Base-by-base conservation (phyloP, 2,329 filamentous ascomycete species). In the Coniochaeta sp. region DNA sequence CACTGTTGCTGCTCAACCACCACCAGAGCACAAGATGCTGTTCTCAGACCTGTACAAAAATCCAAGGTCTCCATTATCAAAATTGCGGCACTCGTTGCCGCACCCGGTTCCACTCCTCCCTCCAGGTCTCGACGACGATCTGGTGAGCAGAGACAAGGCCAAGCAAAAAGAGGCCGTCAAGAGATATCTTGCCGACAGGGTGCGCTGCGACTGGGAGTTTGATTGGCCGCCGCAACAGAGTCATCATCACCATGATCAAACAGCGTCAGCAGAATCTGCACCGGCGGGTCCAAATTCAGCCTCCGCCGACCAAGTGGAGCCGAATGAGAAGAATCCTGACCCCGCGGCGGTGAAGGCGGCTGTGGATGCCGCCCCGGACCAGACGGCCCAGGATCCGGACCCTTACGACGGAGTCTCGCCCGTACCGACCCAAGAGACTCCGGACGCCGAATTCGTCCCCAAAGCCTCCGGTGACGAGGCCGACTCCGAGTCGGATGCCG, bases 131-230 rank as follows among this genome's bases (percentile, higher is more conserved):
- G 81, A 87, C 62, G 78, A 82, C 22, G 85, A 88, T 67, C 76
- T 88, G 6, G 71, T 85, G 57, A 86, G 82, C 69, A 81, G 77
- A 67, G 85, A 88, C 69, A 87, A 87, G 69, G 63, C 71, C 28
- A 85, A 81, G 72, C 83, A 86, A 65, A 88, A 87, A 68, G 82
- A 85, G 44, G 85, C 85, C 14, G 80, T 88, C 38, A 82, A 77
- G 66, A 79, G 75, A 57, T 82, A 81, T 64, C 72, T 89, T 1
- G 71, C 74, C 2, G 76, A 79, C 24, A 83, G 79, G 64, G 74
- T 88, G 44, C 80, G 78, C 62, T 79, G 77, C 62, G 84, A 87
- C 67, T 89, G 85, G 86, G 73, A 75, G 0, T 88, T 86, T 66
- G 65, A 74, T 36, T 87, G 84, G 84, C 81, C 82, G 1, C 75